Evolutionary conservation across 805 yeast species (phyloP).

Genomic region (Brettanomyces bruxellensis): DNA sequence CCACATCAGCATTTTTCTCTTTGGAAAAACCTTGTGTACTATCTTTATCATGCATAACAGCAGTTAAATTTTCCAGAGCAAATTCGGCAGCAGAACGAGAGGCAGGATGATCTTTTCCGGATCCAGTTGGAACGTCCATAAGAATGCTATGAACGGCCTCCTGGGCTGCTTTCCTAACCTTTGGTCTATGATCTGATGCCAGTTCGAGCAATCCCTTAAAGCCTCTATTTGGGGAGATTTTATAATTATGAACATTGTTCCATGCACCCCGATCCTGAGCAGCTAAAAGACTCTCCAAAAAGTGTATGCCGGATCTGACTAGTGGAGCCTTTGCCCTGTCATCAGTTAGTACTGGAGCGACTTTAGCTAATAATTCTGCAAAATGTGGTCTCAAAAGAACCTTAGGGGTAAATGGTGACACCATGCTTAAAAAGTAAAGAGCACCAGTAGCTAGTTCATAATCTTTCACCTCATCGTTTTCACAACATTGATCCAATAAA

Average conservation of each 20-base stretch:
- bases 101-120: conserved; percentile 71
- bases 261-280: conserved; percentile 80
- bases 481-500: conserved; percentile 64
- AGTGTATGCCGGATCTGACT: conserved; percentile 75
- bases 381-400: conserved; percentile 65
- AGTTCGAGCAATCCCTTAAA: conserved; percentile 68
- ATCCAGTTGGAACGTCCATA: conserved; percentile 63
- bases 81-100: conserved; percentile 60
- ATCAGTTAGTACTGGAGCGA: conserved; percentile 73
- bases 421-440: conserved; percentile 72
- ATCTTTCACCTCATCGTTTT: conserved; percentile 46
- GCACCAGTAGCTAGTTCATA: conserved; percentile 61
- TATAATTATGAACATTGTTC: conserved; percentile 44
- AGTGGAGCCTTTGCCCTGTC: conserved; percentile 70
- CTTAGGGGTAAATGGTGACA: conserved; percentile 66
- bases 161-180: conserved; percentile 89
- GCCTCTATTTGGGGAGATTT: conserved; percentile 72
- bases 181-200: conserved; percentile 84
- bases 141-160: conserved; percentile 72
- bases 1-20: conserved; percentile 47
- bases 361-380: conserved; percentile 62
- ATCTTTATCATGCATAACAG: conserved; percentile 28
- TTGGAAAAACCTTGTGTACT: conserved; percentile 27
- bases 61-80: conserved; percentile 46
- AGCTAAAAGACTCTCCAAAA: conserved; percentile 65